Percentiles rank a stretch among this genome's conserved stretches.
These are phyloP conservation scores for Ganoderma boninense DNA, from an alignment of 1,284 basidiomycete genomes.

Conservation along the genomic window DNA sequence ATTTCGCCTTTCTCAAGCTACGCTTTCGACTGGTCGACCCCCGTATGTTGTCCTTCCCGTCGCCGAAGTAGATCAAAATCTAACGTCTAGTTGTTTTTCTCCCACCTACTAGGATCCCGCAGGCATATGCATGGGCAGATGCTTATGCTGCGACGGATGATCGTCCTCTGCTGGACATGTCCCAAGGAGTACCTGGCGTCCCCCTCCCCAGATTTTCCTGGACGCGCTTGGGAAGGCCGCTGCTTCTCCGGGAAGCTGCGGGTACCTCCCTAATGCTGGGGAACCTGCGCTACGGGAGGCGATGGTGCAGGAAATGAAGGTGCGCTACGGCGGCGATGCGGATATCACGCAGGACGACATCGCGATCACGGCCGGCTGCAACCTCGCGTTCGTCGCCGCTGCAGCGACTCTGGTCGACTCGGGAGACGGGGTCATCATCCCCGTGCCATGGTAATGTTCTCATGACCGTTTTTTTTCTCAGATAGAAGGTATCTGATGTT, in stretches of 20 bases:
- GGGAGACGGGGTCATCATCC: slow-evolving; percentile 82
- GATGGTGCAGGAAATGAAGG: slow-evolving; percentile 71
- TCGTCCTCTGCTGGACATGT: slow-evolving; percentile 75
- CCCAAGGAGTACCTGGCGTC: slow-evolving; percentile 78
- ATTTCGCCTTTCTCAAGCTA: slow-evolving; percentile 13
- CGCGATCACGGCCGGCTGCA: slow-evolving; percentile 72
- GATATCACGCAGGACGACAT: slow-evolving; percentile 66
- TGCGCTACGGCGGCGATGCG: slow-evolving; percentile 60
- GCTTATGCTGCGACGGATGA: slow-evolving; percentile 53
- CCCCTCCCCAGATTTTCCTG: slow-evolving; percentile 63
- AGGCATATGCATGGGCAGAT: slow-evolving; percentile 71
- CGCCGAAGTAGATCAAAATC: not conserved
- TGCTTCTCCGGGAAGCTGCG: slow-evolving; percentile 55
- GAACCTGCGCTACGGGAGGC: slow-evolving; percentile 64
- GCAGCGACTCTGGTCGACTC: slow-evolving; percentile 73
- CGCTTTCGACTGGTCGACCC: slow-evolving; percentile 15
- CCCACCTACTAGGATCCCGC: slow-evolving; percentile 61
- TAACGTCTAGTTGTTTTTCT: not conserved
- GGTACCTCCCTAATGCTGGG: slow-evolving; percentile 77
- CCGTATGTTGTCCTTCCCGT: slow-evolving; percentile 3
- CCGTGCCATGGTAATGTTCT: slow-evolving; percentile 71
- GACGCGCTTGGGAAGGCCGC: slow-evolving; percentile 57
- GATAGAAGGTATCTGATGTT: not conserved
- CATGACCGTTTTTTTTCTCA: slow-evolving; percentile 23
- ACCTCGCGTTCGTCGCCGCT: slow-evolving; percentile 74